A percentile compares a stretch with the other conserved stretches of the same genome.
Conservation (phyloP, 78 protist genomes). For the Diacronema lutheri region DNA sequence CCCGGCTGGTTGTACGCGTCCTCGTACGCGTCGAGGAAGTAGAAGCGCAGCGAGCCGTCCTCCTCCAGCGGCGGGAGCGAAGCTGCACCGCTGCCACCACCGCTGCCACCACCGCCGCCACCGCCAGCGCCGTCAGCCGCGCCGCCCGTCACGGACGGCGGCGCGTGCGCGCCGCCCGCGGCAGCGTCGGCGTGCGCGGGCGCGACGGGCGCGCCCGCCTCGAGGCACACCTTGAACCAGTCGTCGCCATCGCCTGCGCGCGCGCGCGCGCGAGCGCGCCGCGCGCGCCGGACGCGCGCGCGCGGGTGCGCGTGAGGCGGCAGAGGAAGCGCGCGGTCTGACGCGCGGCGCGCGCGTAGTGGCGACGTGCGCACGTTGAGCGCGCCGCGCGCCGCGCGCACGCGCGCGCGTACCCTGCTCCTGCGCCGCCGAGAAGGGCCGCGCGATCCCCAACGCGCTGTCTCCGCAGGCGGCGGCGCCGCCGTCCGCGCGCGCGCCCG, state of each 20-base stretch:
- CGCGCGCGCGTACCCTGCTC: neutral
- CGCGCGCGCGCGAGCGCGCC: neutral
- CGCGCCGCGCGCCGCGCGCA: neutral
- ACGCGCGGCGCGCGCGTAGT: neutral
- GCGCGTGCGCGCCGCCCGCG: neutral
- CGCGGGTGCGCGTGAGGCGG: neutral
- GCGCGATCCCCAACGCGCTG: neutral
- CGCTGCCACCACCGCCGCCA: neutral
- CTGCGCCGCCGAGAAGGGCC: neutral
- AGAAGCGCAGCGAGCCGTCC: conserved; percentile 5
- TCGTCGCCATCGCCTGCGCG: neutral
- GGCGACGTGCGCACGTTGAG: neutral
- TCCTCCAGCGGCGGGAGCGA: neutral
- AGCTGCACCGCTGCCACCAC: neutral
- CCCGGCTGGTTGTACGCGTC: neutral
- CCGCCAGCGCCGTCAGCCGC: neutral
- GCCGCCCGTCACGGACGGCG: neutral
- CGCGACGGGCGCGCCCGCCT: neutral
- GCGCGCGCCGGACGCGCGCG: neutral
- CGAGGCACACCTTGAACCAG: neutral
- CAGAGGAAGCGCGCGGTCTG: neutral
- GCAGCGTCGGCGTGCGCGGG: neutral
- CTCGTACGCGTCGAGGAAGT: conserved; percentile 63
- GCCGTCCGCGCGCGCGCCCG: neutral
- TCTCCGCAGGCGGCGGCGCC: neutral